Base-by-base conservation (phyloP, 176 grass and related monocot species). In the Stipa capillata region DNA sequence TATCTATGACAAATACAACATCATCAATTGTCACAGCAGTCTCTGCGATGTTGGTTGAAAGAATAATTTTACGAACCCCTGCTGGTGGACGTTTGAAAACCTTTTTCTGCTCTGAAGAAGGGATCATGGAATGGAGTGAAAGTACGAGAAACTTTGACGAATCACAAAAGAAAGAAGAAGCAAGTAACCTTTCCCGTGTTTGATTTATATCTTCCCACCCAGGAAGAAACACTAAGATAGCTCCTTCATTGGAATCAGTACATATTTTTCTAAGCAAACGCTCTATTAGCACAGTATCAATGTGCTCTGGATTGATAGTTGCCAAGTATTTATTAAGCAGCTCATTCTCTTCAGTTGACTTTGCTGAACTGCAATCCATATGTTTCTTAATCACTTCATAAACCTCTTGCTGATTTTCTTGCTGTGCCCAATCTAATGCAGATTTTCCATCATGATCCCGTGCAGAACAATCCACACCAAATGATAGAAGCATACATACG, bases 131-230 rank as follows among this genome's bases (percentile, higher is more conserved):
- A 85, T 98, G 95, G 49, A 98, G 92, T 39, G 95, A 83, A 53
- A 98, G 76, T 58, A 98, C 79, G 63, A 80, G 58, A 88, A 94
- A 98, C 67, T 76, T 89, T 29, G 92, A 94, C 25, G 88, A 49
- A 70, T 94, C 87, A 57, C 24, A 49, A 52, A 94, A 94, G 51
- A 86, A 88, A n/a, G 85, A 56, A 85, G 95, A 98, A 45, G 85
- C 85, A 88, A 86, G 80, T 47, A 98, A 76, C 44, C 80, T 85
- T 82, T 98, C 95, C 66, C 78, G 83, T 44, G 87, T 94, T 88
- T 83, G 88, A 86, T 85, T 94, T 88, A 98, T 98, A 82, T 94
- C 90, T 89, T 98, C 95, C 95, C 95, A 98, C 14, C 95, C 95
- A 69, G 95, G 92, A 89, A 98, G 88, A 87, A 98, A 98, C 31